phyloP scores from a whole-genome alignment of 176 grass and related monocot species.

The Thalia dealbata region DNA sequence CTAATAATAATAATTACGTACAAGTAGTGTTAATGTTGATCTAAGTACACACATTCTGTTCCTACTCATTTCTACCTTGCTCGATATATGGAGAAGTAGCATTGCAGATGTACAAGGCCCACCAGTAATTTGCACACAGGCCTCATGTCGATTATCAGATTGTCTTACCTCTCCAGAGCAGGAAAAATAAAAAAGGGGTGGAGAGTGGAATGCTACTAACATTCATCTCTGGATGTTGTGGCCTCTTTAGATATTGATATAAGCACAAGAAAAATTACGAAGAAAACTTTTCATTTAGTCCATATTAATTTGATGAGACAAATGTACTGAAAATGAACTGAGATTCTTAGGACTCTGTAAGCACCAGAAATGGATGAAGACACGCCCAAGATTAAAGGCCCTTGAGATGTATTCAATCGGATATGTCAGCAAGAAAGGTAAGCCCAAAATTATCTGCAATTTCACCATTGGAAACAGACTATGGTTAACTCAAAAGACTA shows the following conservation, averaged over 20 bases:
- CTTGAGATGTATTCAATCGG: constrained; percentile 74
- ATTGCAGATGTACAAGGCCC: no score
- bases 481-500: neutral
- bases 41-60: no score
- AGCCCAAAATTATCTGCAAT: constrained; percentile 70
- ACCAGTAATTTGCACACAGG: no score
- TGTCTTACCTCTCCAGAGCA: no score
- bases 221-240: neutral
- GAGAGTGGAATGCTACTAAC: neutral
- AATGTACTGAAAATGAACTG: neutral
- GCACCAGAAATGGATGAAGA: constrained; percentile 99
- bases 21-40: no score
- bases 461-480: neutral
- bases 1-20: no score
- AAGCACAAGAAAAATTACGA: neutral
- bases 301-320: neutral
- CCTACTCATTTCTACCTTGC: no score
- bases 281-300: neutral
- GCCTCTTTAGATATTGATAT: neutral
- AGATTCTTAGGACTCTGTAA: neutral
- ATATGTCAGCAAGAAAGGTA: constrained; percentile 74
- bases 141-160: no score
- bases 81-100: no score
- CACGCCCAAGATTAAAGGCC: constrained; percentile 87
- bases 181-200: no score